phyloP scores from a whole-genome alignment of 352 stramenopile genomes.

The Phytophthora quininea region DNA sequence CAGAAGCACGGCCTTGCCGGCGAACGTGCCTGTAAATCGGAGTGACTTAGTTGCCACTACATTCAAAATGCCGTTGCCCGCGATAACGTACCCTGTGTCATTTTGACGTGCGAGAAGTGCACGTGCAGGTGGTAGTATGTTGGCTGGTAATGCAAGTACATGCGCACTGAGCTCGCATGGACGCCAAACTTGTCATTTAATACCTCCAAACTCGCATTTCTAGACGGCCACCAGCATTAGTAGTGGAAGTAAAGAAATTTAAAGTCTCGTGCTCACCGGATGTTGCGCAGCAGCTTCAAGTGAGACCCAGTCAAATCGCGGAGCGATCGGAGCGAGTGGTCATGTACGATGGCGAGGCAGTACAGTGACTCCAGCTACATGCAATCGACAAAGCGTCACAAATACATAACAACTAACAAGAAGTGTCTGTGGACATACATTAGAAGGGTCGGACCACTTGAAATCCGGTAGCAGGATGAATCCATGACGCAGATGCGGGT shows the following conservation, averaged over 20 bases:
- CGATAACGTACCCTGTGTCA: conserved; percentile 58
- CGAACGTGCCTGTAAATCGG: conserved; percentile 54
- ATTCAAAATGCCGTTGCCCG: too few species aligned
- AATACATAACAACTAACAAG: neutral
- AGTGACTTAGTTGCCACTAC: neutral
- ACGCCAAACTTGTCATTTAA: conserved; percentile 69
- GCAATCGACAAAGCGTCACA: neutral
- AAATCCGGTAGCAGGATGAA: conserved; percentile 87
- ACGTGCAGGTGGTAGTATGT: conserved; percentile 91
- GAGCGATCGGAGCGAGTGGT: conserved; percentile 73
- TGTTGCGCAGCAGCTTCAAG: conserved; percentile 70
- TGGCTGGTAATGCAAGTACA: conserved; percentile 90
- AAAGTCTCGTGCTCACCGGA: conserved; percentile 47
- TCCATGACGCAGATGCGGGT: conserved; percentile 61
- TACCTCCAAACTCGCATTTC: conserved; percentile 60
- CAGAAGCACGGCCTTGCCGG: conserved; percentile 83
- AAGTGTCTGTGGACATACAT: conserved; percentile 36
- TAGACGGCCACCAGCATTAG: conserved; percentile 23
- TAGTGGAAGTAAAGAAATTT: neutral
- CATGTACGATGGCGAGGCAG: conserved; percentile 81
- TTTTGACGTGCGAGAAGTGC: conserved; percentile 88
- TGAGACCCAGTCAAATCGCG: conserved; percentile 74
- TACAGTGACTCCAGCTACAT: conserved; percentile 79
- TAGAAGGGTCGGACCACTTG: conserved; percentile 79
- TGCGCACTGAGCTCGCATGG: conserved; percentile 56